phyloP scores from a whole-genome alignment of 768 basidiomycete species.

The Kwoniella mangroviensis region DNA sequence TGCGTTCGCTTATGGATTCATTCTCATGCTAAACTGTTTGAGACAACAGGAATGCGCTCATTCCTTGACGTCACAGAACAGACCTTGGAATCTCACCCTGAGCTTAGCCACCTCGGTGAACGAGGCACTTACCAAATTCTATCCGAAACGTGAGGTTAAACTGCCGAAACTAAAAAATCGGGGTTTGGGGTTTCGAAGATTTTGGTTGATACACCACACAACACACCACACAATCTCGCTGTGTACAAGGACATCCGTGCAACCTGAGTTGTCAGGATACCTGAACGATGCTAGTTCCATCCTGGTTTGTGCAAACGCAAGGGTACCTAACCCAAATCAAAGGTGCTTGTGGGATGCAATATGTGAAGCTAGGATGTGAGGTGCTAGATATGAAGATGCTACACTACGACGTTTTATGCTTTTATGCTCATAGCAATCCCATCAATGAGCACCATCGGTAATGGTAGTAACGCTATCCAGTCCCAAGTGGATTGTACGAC shows the following conservation, averaged over 20 bases:
- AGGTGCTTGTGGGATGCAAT: neutral
- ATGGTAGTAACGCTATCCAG: slow-evolving; percentile 2
- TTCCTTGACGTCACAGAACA: neutral
- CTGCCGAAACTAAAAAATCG: neutral
- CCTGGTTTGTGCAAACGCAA: neutral
- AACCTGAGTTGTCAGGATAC: neutral
- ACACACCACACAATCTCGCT: too few relatives aligned
- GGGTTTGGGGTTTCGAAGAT: neutral
- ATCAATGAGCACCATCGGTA: neutral
- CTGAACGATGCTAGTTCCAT: neutral
- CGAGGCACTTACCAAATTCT: neutral
- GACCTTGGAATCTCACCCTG: neutral
- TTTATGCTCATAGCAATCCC: too few relatives aligned
- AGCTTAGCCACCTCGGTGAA: neutral
- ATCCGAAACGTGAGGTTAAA: neutral
- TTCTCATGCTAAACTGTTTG: neutral
- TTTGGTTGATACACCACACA: neutral
- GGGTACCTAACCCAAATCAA: neutral
- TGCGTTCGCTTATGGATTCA: neutral
- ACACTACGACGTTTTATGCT: too few relatives aligned
- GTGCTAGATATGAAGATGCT: neutral
- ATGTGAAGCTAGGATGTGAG: neutral
- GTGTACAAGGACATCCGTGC: neutral
- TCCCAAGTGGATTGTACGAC: slow-evolving; percentile 1
- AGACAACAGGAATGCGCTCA: neutral